Evolutionary conservation across 305 asterid genomes (phyloP).

Genomic region (Galium porrigens): DNA sequence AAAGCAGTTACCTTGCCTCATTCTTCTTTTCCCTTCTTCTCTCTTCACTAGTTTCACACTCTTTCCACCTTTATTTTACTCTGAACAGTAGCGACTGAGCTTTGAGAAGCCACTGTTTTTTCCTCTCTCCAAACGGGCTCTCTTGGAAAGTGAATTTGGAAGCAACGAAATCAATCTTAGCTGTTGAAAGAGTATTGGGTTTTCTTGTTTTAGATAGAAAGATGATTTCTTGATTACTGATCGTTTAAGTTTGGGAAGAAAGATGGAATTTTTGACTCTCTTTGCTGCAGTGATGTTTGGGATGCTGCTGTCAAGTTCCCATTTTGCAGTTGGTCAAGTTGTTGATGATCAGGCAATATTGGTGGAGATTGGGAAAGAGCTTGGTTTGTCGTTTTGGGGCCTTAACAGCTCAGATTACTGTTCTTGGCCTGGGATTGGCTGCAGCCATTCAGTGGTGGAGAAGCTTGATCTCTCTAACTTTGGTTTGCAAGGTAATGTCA

Average conservation of each 20-base stretch:
- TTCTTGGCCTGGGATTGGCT: conserved; percentile 61
- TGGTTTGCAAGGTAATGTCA: conserved; percentile 65
- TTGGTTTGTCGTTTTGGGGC: conserved; percentile 50
- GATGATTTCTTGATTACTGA: conserved; percentile 1
- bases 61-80: background rate
- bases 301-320: conserved; percentile 39
- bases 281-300: conserved; percentile 33
- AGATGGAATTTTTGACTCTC: conserved; percentile 34
- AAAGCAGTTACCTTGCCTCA: conserved; percentile 17
- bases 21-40: conserved; percentile 4
- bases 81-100: background rate
- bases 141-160: conserved; percentile 1
- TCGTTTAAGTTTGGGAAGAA: conserved; percentile 13
- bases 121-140: background rate
- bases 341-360: conserved; percentile 35
- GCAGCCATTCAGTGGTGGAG: conserved; percentile 55
- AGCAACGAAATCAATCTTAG: background rate
- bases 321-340: conserved; percentile 27
- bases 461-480: conserved; percentile 57
- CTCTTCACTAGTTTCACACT: conserved; percentile 1
- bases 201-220: background rate
- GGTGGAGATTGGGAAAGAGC: conserved; percentile 44
- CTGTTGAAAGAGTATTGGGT: background rate
- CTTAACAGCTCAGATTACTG: conserved; percentile 44
- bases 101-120: background rate